phyloP scores from a whole-genome alignment of 352 stramenopile species.

The Phytophthora macrochlamydospora region DNA sequence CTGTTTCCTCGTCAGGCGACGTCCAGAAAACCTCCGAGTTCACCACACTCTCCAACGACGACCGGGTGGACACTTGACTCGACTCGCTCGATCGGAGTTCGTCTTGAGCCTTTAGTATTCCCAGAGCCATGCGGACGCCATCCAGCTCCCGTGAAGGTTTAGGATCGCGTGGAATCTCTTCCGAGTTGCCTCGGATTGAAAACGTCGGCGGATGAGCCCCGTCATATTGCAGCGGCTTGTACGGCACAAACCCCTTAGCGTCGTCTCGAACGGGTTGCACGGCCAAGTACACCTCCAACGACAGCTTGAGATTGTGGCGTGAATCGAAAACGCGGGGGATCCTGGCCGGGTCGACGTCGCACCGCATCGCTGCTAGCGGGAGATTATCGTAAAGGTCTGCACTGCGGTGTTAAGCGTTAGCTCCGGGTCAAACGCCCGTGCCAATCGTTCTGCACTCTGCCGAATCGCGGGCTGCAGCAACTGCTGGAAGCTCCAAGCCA shows the following conservation, averaged over 20 bases:
- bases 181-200: slow-evolving; percentile 25
- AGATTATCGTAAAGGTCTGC: slow-evolving; percentile 77
- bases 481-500: slow-evolving; percentile 64
- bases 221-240: slow-evolving; percentile 37
- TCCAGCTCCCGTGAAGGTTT: slow-evolving; percentile 21
- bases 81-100: slow-evolving; percentile 9
- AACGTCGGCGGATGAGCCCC: slow-evolving; percentile 21
- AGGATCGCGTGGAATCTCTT: slow-evolving; percentile 13
- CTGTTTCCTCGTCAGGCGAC: slow-evolving; percentile 22
- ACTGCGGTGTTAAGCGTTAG: slow-evolving; percentile 65
- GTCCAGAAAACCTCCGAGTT: slow-evolving; percentile 21
- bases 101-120: slow-evolving; percentile 16
- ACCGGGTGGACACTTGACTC: slow-evolving; percentile 1
- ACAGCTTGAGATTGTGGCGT: slow-evolving; percentile 34
- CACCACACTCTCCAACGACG: slow-evolving; percentile 1
- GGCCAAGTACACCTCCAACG: slow-evolving; percentile 36
- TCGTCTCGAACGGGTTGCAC: slow-evolving; percentile 28
- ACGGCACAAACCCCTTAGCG: slow-evolving; percentile 30
- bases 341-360: slow-evolving; percentile 42
- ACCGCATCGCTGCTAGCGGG: slow-evolving; percentile 81
- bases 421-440: slow-evolving; percentile 54
- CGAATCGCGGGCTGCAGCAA: slow-evolving; percentile 48
- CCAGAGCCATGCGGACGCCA: slow-evolving; percentile 14
- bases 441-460: slow-evolving; percentile 40
- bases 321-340: slow-evolving; percentile 46